Evolutionary conservation across 352 stramenopile species (phyloP).

Genomic region (Globisporangium irregulare): DNA sequence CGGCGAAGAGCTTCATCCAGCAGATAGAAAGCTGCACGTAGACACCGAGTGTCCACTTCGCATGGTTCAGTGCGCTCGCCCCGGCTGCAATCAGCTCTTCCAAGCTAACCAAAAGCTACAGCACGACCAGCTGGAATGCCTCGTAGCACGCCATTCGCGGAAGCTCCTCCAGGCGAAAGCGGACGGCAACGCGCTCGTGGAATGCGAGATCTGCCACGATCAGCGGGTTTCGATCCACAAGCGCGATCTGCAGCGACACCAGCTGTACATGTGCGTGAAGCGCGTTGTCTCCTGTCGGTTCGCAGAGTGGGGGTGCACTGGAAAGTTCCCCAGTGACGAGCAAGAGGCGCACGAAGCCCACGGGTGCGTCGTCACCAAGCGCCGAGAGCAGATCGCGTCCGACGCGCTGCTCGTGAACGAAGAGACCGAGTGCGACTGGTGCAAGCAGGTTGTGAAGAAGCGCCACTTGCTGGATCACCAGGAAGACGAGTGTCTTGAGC

Average conservation of each 20-base stretch:
- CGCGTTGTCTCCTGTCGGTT: conserved; percentile 45
- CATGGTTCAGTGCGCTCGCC: conserved; percentile 37
- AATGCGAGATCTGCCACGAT: conserved; percentile 42
- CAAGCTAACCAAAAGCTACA: conserved; percentile 21
- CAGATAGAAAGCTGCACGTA: conserved; percentile 35
- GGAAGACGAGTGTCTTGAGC: conserved; percentile 67
- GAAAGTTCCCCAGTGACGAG: conserved; percentile 34
- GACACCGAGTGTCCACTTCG: conserved; percentile 37
- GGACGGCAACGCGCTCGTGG: conserved; percentile 32
- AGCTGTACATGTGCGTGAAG: conserved; percentile 43
- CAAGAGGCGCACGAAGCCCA: conserved; percentile 37
- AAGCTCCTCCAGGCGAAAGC: conserved; percentile 42
- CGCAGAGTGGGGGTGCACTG: conserved; percentile 47
- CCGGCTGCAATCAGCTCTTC: conserved; percentile 41
- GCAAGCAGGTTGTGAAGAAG: conserved; percentile 55
- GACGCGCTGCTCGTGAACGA: conserved; percentile 52
- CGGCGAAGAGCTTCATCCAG: conserved; percentile 41
- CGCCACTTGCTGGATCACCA: conserved; percentile 69
- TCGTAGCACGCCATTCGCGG: conserved; percentile 25
- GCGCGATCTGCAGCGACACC: conserved; percentile 41
- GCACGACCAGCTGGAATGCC: conserved; percentile 46
- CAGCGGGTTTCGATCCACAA: conserved; percentile 26
- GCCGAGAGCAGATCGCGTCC: conserved; percentile 34
- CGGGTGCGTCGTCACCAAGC: conserved; percentile 42
- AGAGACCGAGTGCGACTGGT: conserved; percentile 62